Evolutionary conservation across 352 stramenopile genomes (phyloP).

Genomic region (Globisporangium yorkense): DNA sequence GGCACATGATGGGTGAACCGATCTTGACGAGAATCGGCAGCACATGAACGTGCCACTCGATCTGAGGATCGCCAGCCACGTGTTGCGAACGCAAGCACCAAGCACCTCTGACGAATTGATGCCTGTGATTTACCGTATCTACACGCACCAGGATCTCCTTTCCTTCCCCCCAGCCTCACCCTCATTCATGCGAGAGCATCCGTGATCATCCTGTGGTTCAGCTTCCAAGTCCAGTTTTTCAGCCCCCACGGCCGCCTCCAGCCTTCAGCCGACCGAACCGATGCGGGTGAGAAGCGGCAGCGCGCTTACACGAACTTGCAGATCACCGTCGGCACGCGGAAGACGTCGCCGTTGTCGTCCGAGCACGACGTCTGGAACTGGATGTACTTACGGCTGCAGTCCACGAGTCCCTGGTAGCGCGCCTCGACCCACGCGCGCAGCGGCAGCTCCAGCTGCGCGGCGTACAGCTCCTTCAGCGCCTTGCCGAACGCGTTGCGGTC

Average conservation of each 20-base stretch:
- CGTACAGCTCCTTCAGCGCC: constrained; percentile 67
- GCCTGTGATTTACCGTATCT: no score
- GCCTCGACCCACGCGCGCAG: constrained; percentile 64
- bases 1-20: no score
- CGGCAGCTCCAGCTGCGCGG: constrained; percentile 43
- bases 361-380: constrained; percentile 81
- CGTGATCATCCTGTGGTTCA: background rate
- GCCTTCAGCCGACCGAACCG: background rate
- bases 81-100: no score
- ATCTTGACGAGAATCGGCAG: no score
- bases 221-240: background rate
- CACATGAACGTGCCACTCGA: no score
- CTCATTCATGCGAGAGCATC: no score
- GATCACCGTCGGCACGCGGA: constrained; percentile 82
- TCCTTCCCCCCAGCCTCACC: no score
- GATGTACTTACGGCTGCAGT: constrained; percentile 80
- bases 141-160: no score
- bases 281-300: background rate
- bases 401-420: constrained; percentile 78
- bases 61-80: no score
- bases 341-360: constrained; percentile 76
- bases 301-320: constrained; percentile 64
- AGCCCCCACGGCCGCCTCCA: background rate
- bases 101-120: no score
- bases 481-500: constrained; percentile 78